Evolutionary conservation across 345 rosid species (phyloP).

Genomic region (Hypericum androsaemum): DNA sequence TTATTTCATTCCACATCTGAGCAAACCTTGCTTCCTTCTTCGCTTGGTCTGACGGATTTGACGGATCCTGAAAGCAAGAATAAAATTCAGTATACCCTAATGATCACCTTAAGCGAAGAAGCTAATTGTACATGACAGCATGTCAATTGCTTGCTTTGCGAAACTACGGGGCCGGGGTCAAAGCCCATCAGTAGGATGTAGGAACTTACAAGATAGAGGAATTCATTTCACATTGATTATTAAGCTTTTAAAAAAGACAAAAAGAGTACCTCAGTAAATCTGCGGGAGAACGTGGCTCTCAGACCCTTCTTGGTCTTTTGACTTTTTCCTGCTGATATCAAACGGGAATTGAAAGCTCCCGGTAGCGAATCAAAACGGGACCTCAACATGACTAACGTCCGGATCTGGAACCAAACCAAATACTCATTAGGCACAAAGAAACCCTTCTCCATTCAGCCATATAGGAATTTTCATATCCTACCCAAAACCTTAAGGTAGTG

Average conservation of each 20-base stretch:
- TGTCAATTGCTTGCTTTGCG: neutral
- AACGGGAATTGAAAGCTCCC: conserved; percentile 35
- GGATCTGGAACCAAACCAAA: conserved; percentile 14
- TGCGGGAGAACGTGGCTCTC: conserved; percentile 32
- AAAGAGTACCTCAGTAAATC: conserved; percentile 29
- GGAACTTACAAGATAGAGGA: neutral
- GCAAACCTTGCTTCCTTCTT: conserved; percentile 48
- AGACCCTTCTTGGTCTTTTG: conserved; percentile 30
- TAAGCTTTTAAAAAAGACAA: neutral
- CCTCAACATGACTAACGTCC: conserved; percentile 48
- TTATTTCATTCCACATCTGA: conserved; percentile 54
- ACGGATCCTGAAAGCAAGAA: conserved; percentile 24
- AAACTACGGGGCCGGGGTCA: neutral
- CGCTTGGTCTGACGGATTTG: conserved; percentile 29
- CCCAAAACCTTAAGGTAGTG: too few species aligned
- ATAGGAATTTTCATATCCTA: too few species aligned
- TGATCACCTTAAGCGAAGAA: neutral
- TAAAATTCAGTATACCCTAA: neutral
- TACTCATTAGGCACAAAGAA: neutral
- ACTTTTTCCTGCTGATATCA: conserved; percentile 36
- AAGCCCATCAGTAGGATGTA: neutral
- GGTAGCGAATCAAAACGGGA: conserved; percentile 49
- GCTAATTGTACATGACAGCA: neutral
- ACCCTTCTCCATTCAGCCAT: too few species aligned
- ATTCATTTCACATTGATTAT: too few species aligned